These are phyloP conservation scores for Adansonia rubrostipa DNA, from an alignment of 441 rosid genomes.

Conservation along the genomic window DNA sequence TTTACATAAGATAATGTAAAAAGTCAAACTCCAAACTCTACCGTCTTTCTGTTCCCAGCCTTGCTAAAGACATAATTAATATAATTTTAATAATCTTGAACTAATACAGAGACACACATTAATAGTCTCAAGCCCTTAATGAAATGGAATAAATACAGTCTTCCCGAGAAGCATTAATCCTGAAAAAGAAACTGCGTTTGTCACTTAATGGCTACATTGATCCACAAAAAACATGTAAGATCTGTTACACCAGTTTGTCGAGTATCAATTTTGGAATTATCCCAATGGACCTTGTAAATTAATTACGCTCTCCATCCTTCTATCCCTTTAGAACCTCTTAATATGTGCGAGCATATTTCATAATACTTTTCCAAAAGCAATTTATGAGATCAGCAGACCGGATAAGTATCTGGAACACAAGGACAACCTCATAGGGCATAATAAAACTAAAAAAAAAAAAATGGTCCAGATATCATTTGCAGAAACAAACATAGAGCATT, in stretches of 20 bases:
- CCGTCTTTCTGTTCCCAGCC: background rate
- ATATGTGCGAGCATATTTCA: background rate
- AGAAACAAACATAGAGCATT: background rate
- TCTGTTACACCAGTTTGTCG: background rate
- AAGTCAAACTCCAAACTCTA: background rate
- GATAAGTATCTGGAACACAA: background rate
- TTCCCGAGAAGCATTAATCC: background rate
- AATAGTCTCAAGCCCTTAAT: background rate
- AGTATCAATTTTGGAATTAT: background rate
- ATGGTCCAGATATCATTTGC: background rate
- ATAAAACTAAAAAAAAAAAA: background rate
- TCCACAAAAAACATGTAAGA: background rate
- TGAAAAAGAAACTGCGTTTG: background rate
- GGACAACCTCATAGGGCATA: background rate
- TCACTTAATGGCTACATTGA: background rate
- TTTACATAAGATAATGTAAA: background rate
- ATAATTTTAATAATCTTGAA: background rate
- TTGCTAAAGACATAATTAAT: background rate
- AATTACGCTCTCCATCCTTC: background rate
- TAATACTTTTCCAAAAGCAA: background rate
- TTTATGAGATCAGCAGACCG: background rate
- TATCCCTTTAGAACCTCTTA: no score
- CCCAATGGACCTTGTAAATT: background rate
- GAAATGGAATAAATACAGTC: background rate
- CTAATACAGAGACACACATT: background rate